These are phyloP conservation scores for Rhodomyrtus tomentosa DNA, from an alignment of 345 rosid species.

Conservation along the genomic window DNA sequence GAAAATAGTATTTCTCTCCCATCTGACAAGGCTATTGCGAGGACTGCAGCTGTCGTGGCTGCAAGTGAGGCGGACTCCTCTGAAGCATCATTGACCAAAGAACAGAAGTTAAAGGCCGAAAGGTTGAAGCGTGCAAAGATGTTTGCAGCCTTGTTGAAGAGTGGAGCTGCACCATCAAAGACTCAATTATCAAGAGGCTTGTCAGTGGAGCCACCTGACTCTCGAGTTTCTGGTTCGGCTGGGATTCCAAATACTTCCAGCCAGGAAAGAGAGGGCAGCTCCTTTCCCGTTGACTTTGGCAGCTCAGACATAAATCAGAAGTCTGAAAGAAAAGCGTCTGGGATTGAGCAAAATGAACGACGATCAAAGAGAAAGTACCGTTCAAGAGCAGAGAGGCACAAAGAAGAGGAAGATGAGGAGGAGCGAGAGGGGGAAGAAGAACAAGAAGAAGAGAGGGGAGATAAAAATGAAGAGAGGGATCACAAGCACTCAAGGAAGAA, in stretches of 20 bases:
- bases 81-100: constrained; percentile 51
- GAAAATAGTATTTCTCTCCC: constrained; percentile 19
- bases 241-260: constrained; percentile 5
- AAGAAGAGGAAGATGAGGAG: constrained; percentile 21
- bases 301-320: constrained; percentile 15
- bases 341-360: constrained; percentile 36
- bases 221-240: constrained; percentile 34
- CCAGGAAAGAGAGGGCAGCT: constrained; percentile 46
- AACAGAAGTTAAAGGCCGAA: constrained; percentile 85
- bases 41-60: constrained; percentile 42
- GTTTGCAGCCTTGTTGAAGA: constrained; percentile 75
- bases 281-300: constrained; percentile 21
- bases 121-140: constrained; percentile 91
- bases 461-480: constrained; percentile 17
- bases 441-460: constrained; percentile 15
- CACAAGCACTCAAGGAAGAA: constrained; percentile 36
- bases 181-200: constrained; percentile 27
- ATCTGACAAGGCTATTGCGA: constrained; percentile 30
- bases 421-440: constrained; percentile 20
- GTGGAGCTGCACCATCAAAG: constrained; percentile 39
- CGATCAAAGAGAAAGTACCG: constrained; percentile 73
- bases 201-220: constrained; percentile 47
- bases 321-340: constrained; percentile 20
- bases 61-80: constrained; percentile 64
- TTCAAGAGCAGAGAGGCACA: constrained; percentile 30